Conservation (phyloP, 805 yeast genomes). For the Ogataea thermomethanolica region DNA sequence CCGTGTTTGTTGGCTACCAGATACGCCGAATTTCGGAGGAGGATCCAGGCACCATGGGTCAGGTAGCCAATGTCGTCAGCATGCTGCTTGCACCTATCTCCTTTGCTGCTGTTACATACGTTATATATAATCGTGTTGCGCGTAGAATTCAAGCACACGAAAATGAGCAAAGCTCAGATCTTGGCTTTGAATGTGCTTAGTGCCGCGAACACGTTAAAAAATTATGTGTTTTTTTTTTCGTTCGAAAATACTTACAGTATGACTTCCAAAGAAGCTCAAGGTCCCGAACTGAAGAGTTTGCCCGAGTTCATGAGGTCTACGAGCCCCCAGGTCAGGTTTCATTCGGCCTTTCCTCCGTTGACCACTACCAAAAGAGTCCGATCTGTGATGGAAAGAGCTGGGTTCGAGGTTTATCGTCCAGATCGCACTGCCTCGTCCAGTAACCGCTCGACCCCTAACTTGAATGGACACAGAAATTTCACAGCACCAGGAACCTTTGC, state of each 20-base stretch:
- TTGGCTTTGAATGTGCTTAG: conserved; percentile 5
- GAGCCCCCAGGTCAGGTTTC: conserved; percentile 33
- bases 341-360: conserved; percentile 68
- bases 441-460: conserved; percentile 14
- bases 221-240: conserved; percentile 1
- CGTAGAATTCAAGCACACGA: neutral
- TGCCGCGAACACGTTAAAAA: conserved; percentile 1
- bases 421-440: conserved; percentile 10
- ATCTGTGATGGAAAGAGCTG: conserved; percentile 80
- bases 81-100: conserved; percentile 54
- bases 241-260: conserved; percentile 2
- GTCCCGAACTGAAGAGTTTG: conserved; percentile 26
- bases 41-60: conserved; percentile 41
- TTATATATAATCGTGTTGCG: conserved; percentile 2
- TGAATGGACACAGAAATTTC: conserved; percentile 17
- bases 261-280: conserved; percentile 15
- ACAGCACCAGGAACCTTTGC: conserved; percentile 20
- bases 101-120: conserved; percentile 42
- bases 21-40: conserved; percentile 65
- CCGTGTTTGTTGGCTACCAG: conserved; percentile 74
- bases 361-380: conserved; percentile 57
- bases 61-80: conserved; percentile 59
- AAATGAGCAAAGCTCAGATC: neutral
- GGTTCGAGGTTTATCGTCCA: conserved; percentile 58
- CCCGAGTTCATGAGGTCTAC: conserved; percentile 33